These are phyloP conservation scores for Oryza meridionalis DNA, from an alignment of 176 grass and related monocot species.

Conservation along the genomic window DNA sequence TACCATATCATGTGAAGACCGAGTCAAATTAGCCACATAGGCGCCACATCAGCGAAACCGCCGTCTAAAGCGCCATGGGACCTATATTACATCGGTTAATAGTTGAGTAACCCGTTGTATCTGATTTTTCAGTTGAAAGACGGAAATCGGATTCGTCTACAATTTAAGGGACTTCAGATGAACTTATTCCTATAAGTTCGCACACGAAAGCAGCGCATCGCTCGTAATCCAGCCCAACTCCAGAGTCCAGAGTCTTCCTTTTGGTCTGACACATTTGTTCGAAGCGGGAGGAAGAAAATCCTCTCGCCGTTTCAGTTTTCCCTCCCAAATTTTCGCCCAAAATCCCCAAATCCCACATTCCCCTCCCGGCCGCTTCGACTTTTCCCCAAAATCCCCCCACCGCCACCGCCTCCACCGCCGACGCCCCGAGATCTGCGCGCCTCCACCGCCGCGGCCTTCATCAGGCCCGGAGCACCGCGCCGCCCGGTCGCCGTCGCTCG, in stretches of 20 bases:
- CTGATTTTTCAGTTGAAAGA: too few species aligned
- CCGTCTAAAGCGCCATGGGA: too few species aligned
- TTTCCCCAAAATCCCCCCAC: constrained; percentile 22
- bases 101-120: too few species aligned
- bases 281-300: constrained; percentile 14
- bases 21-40: too few species aligned
- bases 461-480: not conserved
- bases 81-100: too few species aligned
- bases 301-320: constrained; percentile 36
- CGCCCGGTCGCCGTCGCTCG: too few species aligned
- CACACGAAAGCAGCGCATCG: not conserved
- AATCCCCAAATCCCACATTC: constrained; percentile 28
- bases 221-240: not conserved
- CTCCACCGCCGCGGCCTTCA: not conserved
- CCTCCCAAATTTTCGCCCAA: constrained; percentile 31
- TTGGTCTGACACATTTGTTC: not conserved
- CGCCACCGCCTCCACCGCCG: not conserved
- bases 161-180: too few species aligned
- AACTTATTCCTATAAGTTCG: too few species aligned
- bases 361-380: constrained; percentile 30
- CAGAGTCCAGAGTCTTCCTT: not conserved
- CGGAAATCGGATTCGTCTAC: too few species aligned
- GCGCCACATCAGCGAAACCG: too few species aligned
- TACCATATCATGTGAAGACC: too few species aligned
- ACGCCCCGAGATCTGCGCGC: not conserved